phyloP scores from a whole-genome alignment of 371 early-diverging fungal species.

The Batkoa obscura region DNA sequence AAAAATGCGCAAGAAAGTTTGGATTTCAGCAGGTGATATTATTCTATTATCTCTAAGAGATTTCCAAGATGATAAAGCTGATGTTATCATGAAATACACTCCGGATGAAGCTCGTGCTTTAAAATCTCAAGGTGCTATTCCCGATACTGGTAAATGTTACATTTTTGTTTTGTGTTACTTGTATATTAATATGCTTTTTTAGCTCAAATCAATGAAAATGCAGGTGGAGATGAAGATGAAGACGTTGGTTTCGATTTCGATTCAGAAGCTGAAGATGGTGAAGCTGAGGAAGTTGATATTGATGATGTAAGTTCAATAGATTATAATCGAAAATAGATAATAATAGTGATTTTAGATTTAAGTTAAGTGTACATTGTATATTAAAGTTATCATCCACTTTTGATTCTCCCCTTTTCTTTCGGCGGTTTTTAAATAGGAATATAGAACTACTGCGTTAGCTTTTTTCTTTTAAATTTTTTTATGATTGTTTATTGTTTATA shows the following conservation, averaged over 20 bases:
- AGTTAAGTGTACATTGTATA: no score
- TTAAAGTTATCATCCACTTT: no score
- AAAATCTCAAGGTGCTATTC: slow-evolving; percentile 89
- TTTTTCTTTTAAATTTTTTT: no score
- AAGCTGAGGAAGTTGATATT: slow-evolving; percentile 57
- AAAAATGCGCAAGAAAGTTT: slow-evolving; percentile 85
- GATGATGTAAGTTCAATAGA: slow-evolving; percentile 6
- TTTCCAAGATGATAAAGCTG: slow-evolving; percentile 92
- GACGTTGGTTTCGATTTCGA: slow-evolving; percentile 77
- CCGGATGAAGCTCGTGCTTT: slow-evolving; percentile 95
- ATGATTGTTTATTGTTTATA: no score
- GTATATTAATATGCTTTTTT: slow-evolving; percentile 2
- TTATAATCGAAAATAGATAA: no score
- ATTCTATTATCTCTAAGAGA: slow-evolving; percentile 89
- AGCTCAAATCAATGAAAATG: slow-evolving; percentile 62
- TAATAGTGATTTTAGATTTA: no score
- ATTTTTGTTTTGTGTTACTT: slow-evolving; percentile 6
- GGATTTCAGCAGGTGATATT: slow-evolving; percentile 95
- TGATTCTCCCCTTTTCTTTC: no score
- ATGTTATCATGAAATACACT: slow-evolving; percentile 94
- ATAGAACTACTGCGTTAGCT: no score
- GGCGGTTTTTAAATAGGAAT: no score
- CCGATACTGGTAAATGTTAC: slow-evolving; percentile 46
- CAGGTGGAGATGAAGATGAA: slow-evolving; percentile 36
- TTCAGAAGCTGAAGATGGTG: slow-evolving; percentile 42